Conservation (phyloP, 108 stramenopile genomes). For the Fistulifera pelliculosa region DNA sequence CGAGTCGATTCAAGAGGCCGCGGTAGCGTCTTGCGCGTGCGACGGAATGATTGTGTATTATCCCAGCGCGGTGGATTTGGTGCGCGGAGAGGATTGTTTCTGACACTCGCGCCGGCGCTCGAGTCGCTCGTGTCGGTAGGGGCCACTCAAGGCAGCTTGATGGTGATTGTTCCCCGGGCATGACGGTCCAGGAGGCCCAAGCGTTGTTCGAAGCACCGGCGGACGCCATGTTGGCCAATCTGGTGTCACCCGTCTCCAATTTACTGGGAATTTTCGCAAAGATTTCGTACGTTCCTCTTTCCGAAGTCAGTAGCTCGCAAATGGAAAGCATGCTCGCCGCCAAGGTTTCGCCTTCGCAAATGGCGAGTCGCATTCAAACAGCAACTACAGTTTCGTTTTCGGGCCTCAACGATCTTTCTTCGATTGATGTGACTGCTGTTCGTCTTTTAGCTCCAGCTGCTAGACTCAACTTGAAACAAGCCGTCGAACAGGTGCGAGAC, state of each 20-base stretch:
- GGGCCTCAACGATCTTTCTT: neutral
- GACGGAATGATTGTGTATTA: constrained; percentile 44
- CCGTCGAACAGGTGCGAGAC: constrained; percentile 9
- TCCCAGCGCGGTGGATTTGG: constrained; percentile 46
- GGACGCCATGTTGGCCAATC: constrained; percentile 36
- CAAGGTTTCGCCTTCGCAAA: neutral
- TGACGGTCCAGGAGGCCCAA: constrained; percentile 22
- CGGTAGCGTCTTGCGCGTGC: constrained; percentile 63
- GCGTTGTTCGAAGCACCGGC: constrained; percentile 40
- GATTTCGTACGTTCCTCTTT: constrained; percentile 49
- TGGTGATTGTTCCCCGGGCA: constrained; percentile 43
- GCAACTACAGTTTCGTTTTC: neutral
- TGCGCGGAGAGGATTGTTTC: constrained; percentile 65
- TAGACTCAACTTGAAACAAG: constrained; percentile 12
- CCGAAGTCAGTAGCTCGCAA: constrained; percentile 9
- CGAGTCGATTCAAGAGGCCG: constrained; percentile 32
- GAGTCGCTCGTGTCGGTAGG: constrained; percentile 43
- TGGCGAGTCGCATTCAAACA: neutral
- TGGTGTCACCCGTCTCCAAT: constrained; percentile 36
- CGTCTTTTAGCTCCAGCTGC: constrained; percentile 7
- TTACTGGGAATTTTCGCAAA: constrained; percentile 58
- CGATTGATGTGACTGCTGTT: neutral
- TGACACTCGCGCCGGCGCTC: constrained; percentile 64
- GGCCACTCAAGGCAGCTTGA: constrained; percentile 18
- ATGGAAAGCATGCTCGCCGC: constrained; percentile 19